Conservation (phyloP, 2,329 filamentous ascomycete genomes). For the Fonsecaea erecta region DNA sequence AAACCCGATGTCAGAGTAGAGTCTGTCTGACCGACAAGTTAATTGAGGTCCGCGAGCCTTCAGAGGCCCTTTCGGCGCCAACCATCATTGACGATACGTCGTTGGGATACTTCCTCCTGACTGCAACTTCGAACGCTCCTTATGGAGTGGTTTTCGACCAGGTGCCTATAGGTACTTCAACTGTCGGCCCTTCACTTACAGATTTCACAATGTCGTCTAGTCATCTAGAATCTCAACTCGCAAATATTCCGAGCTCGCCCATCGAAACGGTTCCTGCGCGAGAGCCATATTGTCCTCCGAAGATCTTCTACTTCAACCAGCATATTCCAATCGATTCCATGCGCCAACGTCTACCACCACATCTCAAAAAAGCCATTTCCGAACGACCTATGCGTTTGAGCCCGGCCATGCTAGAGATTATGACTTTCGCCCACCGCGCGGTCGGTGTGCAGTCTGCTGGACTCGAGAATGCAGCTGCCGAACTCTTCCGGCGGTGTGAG, state of each 20-base stretch:
- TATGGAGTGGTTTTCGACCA: conserved; percentile 59
- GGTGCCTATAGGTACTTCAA: conserved; percentile 41
- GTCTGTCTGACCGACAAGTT: conserved; percentile 56
- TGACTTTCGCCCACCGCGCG: conserved; percentile 54
- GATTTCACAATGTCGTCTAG: conserved; percentile 24
- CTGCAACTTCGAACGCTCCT: conserved; percentile 52
- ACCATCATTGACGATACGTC: conserved; percentile 62
- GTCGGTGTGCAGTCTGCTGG: conserved; percentile 52
- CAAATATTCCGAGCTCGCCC: conserved; percentile 15
- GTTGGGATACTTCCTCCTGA: conserved; percentile 63
- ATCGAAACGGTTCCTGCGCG: conserved; percentile 43
- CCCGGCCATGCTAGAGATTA: conserved; percentile 53
- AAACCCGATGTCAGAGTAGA: conserved; percentile 59
- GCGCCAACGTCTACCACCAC: conserved; percentile 43
- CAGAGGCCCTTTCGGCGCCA: conserved; percentile 51
- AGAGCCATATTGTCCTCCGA: conserved; percentile 44
- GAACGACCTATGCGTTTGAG: conserved; percentile 55
- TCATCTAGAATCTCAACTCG: conserved; percentile 31
- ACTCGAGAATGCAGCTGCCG: conserved; percentile 54
- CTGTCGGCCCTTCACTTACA: conserved; percentile 20
- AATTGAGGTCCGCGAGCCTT: conserved; percentile 43
- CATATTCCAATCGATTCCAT: conserved; percentile 31
- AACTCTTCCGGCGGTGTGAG: conserved; percentile 59
- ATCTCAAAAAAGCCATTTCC: conserved; percentile 49
- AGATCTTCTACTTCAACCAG: conserved; percentile 34